Conservation (phyloP, 108 stramenopile genomes). For the Pseudonitzschia multiseries region DNA sequence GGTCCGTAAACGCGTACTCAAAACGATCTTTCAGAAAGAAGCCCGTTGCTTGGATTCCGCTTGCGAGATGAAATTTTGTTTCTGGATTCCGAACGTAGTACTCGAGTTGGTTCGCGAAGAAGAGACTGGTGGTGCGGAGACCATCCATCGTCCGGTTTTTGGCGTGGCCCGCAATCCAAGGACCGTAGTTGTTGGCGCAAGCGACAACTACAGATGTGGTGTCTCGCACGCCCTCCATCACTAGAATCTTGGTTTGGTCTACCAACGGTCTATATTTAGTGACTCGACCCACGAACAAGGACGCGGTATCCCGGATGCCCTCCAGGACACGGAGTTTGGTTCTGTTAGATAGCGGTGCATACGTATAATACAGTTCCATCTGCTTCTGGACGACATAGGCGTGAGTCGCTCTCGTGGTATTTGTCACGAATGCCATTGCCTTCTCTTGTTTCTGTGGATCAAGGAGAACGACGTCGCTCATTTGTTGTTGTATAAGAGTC, state of each 20-base stretch:
- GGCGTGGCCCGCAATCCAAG: not conserved
- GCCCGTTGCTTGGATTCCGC: not conserved
- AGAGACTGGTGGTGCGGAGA: not conserved
- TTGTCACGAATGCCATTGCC: not conserved
- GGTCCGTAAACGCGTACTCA: conserved; percentile 32
- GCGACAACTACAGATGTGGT: not conserved
- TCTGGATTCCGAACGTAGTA: not conserved
- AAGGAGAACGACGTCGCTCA: not conserved
- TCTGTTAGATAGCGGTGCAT: not conserved
- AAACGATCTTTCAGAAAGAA: not conserved
- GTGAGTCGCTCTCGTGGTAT: not conserved
- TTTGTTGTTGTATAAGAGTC: not conserved
- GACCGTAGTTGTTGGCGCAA: not conserved
- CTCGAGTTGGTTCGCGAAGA: not conserved
- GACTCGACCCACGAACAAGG: not conserved
- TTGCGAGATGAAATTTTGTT: not conserved
- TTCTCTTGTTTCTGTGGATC: not conserved
- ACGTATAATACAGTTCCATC: not conserved
- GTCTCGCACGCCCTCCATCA: not conserved
- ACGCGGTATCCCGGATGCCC: not conserved
- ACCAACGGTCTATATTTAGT: not conserved
- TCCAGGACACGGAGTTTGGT: not conserved
- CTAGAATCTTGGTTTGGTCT: not conserved
- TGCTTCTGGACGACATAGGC: not conserved
- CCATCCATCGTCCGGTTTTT: conserved; percentile 17